Evolutionary conservation across 441 rosid genomes (phyloP).

Genomic region (Mallotus repandus): DNA sequence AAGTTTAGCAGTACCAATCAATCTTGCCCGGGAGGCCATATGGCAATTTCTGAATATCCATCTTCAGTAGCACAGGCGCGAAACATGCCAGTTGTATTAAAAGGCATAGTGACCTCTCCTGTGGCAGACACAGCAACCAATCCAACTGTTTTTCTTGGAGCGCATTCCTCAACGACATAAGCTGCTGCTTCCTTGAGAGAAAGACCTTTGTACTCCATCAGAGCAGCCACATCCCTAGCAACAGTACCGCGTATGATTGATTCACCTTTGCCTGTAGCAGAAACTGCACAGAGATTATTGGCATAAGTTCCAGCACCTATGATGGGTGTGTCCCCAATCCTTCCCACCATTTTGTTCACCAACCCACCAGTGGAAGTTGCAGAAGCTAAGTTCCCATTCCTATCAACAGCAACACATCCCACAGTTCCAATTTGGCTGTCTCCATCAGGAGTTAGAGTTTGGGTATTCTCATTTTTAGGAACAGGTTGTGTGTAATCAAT

Average conservation of each 20-base stretch:
- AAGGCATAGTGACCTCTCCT: slow-evolving; percentile 83
- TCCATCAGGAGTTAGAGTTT: slow-evolving; percentile 30
- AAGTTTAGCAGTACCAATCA: slow-evolving; percentile 2
- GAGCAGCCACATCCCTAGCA: slow-evolving; percentile 87
- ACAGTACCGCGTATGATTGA: slow-evolving; percentile 73
- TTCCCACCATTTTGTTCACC: slow-evolving; percentile 94
- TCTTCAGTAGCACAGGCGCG: slow-evolving; percentile 92
- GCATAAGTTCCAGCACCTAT: slow-evolving; percentile 94
- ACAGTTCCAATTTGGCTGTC: slow-evolving; percentile 80
- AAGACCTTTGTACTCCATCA: slow-evolving; percentile 85
- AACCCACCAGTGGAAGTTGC: slow-evolving; percentile 92
- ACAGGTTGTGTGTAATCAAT: slow-evolving; percentile 68
- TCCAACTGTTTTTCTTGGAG: slow-evolving; percentile 58
- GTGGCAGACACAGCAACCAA: slow-evolving; percentile 77
- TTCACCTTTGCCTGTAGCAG: slow-evolving; percentile 91
- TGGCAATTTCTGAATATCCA: slow-evolving; percentile 63
- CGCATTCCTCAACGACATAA: slow-evolving; percentile 50
- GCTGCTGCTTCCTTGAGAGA: slow-evolving; percentile 76
- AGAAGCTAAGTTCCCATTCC: slow-evolving; percentile 68
- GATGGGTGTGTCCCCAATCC: slow-evolving; percentile 87
- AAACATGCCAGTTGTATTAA: slow-evolving; percentile 82
- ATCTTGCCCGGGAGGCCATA: slow-evolving; percentile 46
- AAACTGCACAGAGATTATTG: slow-evolving; percentile 78
- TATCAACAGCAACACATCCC: slow-evolving; percentile 91
- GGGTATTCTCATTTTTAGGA: slow-evolving; percentile 24